Base-by-base conservation (phyloP, 148 eudicot genomes). In the Gaultheria prostrata region DNA sequence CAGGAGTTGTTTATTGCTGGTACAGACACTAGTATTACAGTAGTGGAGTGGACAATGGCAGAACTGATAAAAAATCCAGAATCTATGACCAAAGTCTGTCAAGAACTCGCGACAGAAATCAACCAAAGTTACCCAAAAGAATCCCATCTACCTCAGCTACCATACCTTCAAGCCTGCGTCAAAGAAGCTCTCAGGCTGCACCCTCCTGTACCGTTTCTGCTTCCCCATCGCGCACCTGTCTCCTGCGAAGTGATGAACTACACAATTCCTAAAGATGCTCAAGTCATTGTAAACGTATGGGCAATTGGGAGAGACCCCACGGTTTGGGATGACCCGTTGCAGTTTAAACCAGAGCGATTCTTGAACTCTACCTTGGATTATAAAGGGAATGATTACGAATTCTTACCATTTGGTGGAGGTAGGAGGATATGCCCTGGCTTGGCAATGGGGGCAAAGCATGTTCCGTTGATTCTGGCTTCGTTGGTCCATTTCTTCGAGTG, bases 371-470 rank as follows among this genome's bases (percentile, higher is more conserved):
- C 33, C 0, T 28, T 83, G 24, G 89, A 84, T 51, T 85, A 56
- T 39, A 39, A 39, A 53, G 89, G 86, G 49, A 54, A 39, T 11
- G 51, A 85, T 57, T 85, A 70, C 21, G 86, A 80, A 54, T 89
- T 53, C 21, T 32, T 85, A 8, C 89, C 89, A 1, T 87, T 87
- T 80, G 81, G 88, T 1, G 26, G 49, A 1, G 90, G 90, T 9
- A 82, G 89, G 77, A 85, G 91, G 65, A 77, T 77, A n/a, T 89
- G 91, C 35, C 89, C 89, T 9, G 91, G 89, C 17, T 28, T 83
- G 35, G 45, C 78, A 11, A 48, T 84, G 79, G 88, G 73, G 26
- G 53, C 80, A 8, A 74, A 53, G 79, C 51, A 59, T 5, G 78
- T 86, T 11, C 82, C 82, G 4, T 46, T 87, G 13, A 28, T 26